Conservation (phyloP, 352 stramenopile species). For the Phytophthora crassamura region DNA sequence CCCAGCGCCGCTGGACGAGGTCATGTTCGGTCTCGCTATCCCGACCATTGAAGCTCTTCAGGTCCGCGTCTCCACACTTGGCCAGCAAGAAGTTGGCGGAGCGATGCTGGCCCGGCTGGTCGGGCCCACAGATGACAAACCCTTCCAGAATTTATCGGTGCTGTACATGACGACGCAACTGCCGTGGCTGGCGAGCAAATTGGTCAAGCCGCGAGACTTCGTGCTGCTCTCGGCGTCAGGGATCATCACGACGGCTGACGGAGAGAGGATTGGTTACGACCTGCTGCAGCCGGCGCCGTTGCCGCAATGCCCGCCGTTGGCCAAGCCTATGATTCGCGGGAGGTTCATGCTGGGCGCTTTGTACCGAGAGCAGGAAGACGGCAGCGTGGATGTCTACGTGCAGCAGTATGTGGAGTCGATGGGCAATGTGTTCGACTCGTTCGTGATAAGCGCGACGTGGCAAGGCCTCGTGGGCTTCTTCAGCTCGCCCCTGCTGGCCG, state of each 20-base stretch:
- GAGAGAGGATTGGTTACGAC: conserved; percentile 41
- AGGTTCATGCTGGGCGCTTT: conserved; percentile 14
- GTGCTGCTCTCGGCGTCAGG: conserved; percentile 29
- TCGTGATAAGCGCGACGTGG: conserved; percentile 9
- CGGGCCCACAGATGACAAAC: conserved; percentile 22
- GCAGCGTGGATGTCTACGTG: conserved; percentile 18
- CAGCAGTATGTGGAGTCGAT: conserved; percentile 13
- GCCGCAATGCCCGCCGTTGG: conserved; percentile 5
- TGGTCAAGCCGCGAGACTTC: conserved; percentile 36
- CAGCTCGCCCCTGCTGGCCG: conserved; percentile 1
- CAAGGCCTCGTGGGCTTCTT: not conserved
- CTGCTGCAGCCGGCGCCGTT: conserved; percentile 44
- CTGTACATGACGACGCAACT: conserved; percentile 25
- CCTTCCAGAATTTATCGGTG: conserved; percentile 36
- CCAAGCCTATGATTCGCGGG: conserved; percentile 12
- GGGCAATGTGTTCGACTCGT: not conserved
- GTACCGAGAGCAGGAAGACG: conserved; percentile 9
- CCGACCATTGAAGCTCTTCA: conserved; percentile 14
- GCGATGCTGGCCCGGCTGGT: conserved; percentile 30
- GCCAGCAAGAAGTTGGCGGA: not conserved
- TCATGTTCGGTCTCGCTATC: conserved; percentile 22
- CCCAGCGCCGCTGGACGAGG: conserved; percentile 11
- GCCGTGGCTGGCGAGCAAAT: conserved; percentile 3
- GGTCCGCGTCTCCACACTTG: conserved; percentile 18
- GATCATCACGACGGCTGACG: conserved; percentile 13